Base-by-base conservation (phyloP, 768 basidiomycete species). In the Amyloporia xantha region DNA sequence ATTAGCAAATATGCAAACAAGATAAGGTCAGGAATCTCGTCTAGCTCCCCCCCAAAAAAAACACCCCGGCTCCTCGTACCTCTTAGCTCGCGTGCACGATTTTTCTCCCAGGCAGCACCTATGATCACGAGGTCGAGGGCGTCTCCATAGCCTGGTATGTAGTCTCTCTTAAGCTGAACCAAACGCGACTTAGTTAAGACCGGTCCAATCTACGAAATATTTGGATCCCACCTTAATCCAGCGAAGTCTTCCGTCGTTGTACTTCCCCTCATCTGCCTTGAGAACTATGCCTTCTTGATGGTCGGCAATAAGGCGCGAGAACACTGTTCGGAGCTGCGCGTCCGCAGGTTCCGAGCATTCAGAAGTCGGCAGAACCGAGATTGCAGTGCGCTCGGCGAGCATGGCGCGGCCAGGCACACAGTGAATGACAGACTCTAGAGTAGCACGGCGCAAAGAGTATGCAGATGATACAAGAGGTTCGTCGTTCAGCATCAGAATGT, bases 91-190 rank as follows among this genome's bases (percentile, higher is more conserved):
- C 89, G 68, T 2, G 76, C 93, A 7, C 93, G 75, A 28, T 83
- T 76, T 59, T 82, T 83, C 48, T 90, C 86, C 88, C 90, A 93
- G 0, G 75, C 68, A 17, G 82, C 90, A 1, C 79, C 93, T 17
- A 95, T 66, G 27, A 95, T 60, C 3, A 81, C 81, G 49, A 95
- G 73, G 62, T 93, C 90, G 13, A 93, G 56, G 4, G 79, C 75
- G 63, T 97, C 93, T 0, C 91, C 90, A 39, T 85, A 75, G 3
- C 85, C 85, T 1, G 82, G 81, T 33, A 97, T 90, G 53, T 95
- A 95, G 62, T 97, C 93, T 59, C 76, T 81, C 70, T 92, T 91
- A 42, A 91, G 59, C 75, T 78, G 41, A 41, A 17, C 17, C 30
- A 6, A 7, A n/a, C n/a, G n/a, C n/a, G n/a, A n/a, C 12, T 12